Conservation (phyloP, 1,284 basidiomycete genomes). For the Clitocybe nebularis region DNA sequence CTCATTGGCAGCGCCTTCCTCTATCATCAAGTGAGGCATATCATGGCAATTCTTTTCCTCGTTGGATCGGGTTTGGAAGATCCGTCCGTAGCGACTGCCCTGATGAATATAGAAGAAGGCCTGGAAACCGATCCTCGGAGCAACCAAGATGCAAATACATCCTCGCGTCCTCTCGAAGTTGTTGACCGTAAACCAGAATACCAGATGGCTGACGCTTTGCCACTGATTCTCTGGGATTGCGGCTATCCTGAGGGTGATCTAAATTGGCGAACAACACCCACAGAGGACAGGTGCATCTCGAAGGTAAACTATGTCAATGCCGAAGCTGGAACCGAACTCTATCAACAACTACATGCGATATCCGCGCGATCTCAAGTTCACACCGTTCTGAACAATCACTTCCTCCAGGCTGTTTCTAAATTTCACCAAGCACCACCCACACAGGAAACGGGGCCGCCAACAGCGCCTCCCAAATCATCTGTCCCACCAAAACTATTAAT, state of each 20-base stretch:
- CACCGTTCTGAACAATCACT: slow-evolving; percentile 58
- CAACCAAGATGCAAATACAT: slow-evolving; percentile 12
- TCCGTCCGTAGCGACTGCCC: slow-evolving; percentile 65
- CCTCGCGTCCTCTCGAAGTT: no score
- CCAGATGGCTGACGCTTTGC: slow-evolving; percentile 89
- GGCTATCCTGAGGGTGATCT: slow-evolving; percentile 68
- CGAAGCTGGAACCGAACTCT: slow-evolving; percentile 33
- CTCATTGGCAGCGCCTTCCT: slow-evolving; percentile 88
- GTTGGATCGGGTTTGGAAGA: slow-evolving; percentile 81
- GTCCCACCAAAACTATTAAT: slow-evolving; percentile 37
- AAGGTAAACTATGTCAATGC: slow-evolving; percentile 30
- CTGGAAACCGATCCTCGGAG: slow-evolving; percentile 24
- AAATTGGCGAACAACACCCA: slow-evolving; percentile 69
- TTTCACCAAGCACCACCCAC: slow-evolving; percentile 37
- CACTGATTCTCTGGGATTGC: slow-evolving; percentile 92
- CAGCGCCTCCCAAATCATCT: slow-evolving; percentile 6
- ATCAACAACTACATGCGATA: slow-evolving; percentile 58
- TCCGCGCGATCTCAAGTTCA: slow-evolving; percentile 56
- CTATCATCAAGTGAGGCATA: slow-evolving; percentile 97
- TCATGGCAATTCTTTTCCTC: slow-evolving; percentile 90
- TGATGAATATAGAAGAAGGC: slow-evolving; percentile 64
- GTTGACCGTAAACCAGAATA: slow-evolving; percentile 83
- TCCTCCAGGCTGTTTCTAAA: slow-evolving; percentile 48
- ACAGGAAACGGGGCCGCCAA: slow-evolving; percentile 24
- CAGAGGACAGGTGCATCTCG: slow-evolving; percentile 19